A percentile compares a stretch with the other conserved stretches of the same genome.
Evolutionary conservation across 2,329 filamentous ascomycete genomes (phyloP).

Genomic region (Tolypocladium capitatum): DNA sequence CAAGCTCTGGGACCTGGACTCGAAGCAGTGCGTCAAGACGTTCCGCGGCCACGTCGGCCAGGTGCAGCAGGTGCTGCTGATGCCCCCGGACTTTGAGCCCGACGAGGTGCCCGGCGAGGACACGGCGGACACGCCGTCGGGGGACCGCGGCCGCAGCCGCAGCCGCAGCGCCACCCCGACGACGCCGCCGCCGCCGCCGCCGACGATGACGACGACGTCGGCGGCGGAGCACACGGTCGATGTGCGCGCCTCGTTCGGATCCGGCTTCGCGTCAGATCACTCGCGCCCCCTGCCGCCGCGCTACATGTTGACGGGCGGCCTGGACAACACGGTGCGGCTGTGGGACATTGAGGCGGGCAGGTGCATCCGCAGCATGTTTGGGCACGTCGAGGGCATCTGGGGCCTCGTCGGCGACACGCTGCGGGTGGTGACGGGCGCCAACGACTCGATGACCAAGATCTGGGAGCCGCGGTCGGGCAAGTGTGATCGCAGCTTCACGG

Average conservation of each 20-base stretch:
- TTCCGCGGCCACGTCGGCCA: conserved; percentile 90
- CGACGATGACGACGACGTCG: too few relatives aligned
- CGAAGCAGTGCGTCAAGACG: conserved; percentile 58
- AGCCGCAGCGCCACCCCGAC: conserved; percentile 30
- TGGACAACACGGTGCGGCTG: conserved; percentile 82
- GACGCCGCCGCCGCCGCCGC: too few relatives aligned
- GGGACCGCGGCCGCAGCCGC: conserved; percentile 36
- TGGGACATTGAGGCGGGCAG: conserved; percentile 79
- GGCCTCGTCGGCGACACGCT: conserved; percentile 79
- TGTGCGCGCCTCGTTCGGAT: conserved; percentile 42
- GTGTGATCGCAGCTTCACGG: conserved; percentile 84
- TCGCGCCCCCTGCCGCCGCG: conserved; percentile 62
- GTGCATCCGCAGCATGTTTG: conserved; percentile 87
- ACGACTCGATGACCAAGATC: conserved; percentile 85
- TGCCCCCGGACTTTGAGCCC: conserved; percentile 80
- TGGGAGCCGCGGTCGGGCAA: conserved; percentile 90
- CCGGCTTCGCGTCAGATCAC: conserved; percentile 46
- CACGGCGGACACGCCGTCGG: conserved; percentile 40
- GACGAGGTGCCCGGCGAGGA: conserved; percentile 47
- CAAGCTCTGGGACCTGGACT: conserved; percentile 87
- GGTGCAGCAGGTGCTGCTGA: conserved; percentile 77
- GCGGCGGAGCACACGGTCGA: conserved; percentile 22
- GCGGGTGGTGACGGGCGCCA: conserved; percentile 75
- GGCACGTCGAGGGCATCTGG: conserved; percentile 94
- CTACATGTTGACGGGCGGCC: conserved; percentile 85